phyloP scores from a whole-genome alignment of 2,329 filamentous ascomycete genomes.

The Penicillium sp. region DNA sequence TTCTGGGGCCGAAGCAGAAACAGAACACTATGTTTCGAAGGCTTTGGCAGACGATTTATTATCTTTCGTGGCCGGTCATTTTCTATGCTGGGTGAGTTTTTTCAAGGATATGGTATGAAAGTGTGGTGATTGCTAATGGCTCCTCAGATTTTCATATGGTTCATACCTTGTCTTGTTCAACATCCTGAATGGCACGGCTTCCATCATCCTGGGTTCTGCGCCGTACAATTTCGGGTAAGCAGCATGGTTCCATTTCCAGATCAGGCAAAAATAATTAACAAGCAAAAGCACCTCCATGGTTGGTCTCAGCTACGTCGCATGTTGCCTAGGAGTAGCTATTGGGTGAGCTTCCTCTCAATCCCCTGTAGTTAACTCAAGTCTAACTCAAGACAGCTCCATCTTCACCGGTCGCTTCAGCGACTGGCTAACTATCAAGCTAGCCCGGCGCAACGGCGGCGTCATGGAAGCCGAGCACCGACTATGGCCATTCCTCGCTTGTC shows the following conservation, averaged over 20 bases:
- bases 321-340: slow-evolving; percentile 38
- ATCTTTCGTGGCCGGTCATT: slow-evolving; percentile 44
- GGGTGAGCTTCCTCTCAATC: slow-evolving; percentile 28
- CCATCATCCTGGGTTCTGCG: slow-evolving; percentile 39
- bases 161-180: slow-evolving; percentile 47
- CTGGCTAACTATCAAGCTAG: slow-evolving; percentile 43
- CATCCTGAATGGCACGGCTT: slow-evolving; percentile 46
- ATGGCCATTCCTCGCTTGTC: slow-evolving; percentile 44
- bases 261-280: slow-evolving; percentile 23
- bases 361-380: not conserved
- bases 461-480: slow-evolving; percentile 49
- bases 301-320: slow-evolving; percentile 44
- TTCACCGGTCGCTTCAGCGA: slow-evolving; percentile 47
- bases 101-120: not conserved
- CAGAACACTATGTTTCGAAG: slow-evolving; percentile 41
- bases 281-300: slow-evolving; percentile 41
- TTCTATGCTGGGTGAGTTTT: slow-evolving; percentile 42
- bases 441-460: slow-evolving; percentile 46
- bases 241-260: not conserved
- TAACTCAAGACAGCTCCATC: slow-evolving; percentile 34
- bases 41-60: slow-evolving; percentile 40
- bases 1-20: slow-evolving; percentile 33
- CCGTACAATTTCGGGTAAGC: slow-evolving; percentile 45
- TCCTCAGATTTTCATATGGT: slow-evolving; percentile 42
- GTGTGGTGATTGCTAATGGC: slow-evolving; percentile 7